Conservation (phyloP, 257 asterid genomes). For the Solanum chiquidenum region DNA sequence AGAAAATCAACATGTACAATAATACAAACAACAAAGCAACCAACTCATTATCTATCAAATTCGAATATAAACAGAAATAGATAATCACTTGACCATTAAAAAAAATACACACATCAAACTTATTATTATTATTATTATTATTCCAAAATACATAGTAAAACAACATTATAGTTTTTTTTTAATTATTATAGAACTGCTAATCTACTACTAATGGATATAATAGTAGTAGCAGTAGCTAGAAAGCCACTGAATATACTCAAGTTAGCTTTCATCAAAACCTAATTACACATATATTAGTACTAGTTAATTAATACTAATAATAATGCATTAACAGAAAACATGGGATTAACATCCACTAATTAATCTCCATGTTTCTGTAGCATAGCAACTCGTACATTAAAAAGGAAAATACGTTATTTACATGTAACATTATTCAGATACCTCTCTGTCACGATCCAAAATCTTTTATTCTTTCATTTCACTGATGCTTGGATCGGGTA, state of each 20-base stretch:
- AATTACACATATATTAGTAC: background rate
- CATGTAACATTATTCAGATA: background rate
- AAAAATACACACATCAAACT: background rate
- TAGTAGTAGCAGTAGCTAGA: background rate
- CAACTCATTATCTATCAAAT: background rate
- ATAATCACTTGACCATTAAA: background rate
- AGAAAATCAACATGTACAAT: background rate
- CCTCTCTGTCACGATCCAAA: background rate
- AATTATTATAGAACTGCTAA: background rate
- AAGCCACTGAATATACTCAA: background rate
- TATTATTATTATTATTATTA: background rate
- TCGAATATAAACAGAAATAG: background rate
- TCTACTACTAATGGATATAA: background rate
- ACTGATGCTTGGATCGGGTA: slow-evolving; percentile 65
- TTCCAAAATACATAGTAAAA: background rate
- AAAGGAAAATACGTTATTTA: slow-evolving; percentile 10
- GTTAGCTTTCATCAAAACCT: background rate
- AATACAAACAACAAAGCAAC: background rate
- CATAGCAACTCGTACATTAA: background rate
- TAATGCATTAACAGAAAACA: background rate
- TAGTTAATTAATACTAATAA: background rate
- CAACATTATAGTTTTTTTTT: background rate
- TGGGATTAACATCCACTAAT: background rate
- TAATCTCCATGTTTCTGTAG: background rate
- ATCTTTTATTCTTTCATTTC: background rate